Conservation (phyloP, 345 rosid species). For the Hypericum androsaemum region DNA sequence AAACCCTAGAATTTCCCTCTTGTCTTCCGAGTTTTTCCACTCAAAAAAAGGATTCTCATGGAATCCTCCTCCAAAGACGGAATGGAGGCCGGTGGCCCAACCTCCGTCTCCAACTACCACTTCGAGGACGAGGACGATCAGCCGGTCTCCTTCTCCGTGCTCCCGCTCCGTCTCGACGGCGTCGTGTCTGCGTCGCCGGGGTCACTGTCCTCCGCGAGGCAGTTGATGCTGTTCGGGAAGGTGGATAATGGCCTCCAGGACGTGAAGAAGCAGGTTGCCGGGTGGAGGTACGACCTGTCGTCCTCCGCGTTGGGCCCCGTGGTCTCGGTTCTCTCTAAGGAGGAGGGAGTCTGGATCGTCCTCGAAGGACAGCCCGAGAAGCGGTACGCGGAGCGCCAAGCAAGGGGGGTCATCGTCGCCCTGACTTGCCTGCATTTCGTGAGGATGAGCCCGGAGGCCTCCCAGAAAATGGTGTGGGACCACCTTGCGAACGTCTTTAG, state of each 20-base stretch:
- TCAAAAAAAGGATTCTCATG: too few relatives aligned
- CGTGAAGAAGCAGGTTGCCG: constrained; percentile 45
- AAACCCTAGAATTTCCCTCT: too few relatives aligned
- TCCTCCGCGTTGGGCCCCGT: constrained; percentile 28
- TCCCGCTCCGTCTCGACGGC: constrained; percentile 54
- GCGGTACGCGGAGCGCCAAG: constrained; percentile 34
- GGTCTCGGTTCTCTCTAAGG: constrained; percentile 54
- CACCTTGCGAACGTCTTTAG: constrained; percentile 41
- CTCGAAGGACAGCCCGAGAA: constrained; percentile 64
- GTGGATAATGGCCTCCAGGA: constrained; percentile 49
- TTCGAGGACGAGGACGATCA: constrained; percentile 47
- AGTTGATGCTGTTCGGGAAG: constrained; percentile 46
- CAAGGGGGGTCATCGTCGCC: constrained; percentile 42
- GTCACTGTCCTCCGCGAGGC: neutral
- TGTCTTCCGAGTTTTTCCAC: too few relatives aligned
- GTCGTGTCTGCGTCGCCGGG: too few relatives aligned
- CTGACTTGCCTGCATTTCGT: constrained; percentile 52
- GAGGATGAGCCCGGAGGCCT: constrained; percentile 41
- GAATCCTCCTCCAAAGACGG: constrained; percentile 70
- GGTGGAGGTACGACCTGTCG: constrained; percentile 67
- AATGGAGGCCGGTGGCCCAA: constrained; percentile 35
- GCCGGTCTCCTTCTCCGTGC: constrained; percentile 44
- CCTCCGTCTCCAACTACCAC: constrained; percentile 44
- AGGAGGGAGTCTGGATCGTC: constrained; percentile 53
- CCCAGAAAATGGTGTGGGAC: constrained; percentile 58